Evolutionary conservation across 495 filamentous ascomycete species (phyloP).

Genomic region (Lasiosphaeria miniovina): DNA sequence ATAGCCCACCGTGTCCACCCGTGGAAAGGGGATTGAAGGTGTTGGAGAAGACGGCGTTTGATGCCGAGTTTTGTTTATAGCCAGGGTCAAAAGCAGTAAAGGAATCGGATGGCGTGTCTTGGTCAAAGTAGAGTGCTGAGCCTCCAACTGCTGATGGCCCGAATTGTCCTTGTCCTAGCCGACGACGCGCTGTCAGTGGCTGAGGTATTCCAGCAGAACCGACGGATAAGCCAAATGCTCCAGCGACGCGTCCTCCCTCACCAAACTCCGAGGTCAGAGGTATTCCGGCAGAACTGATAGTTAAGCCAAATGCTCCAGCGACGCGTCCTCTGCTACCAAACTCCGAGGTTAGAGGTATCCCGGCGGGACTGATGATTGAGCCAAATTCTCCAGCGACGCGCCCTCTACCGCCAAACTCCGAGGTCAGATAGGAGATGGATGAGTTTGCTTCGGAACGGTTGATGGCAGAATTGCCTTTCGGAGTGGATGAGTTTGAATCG

Average conservation of each 20-base stretch:
- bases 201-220: constrained; percentile 38
- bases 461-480: no score
- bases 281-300: no score
- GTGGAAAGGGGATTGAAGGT: constrained; percentile 1
- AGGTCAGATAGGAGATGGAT: constrained; percentile 4
- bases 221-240: constrained; percentile 16
- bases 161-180: constrained; percentile 42
- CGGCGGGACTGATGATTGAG: no score
- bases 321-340: no score
- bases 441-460: constrained; percentile 16
- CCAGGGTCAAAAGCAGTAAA: not conserved
- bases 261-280: no score
- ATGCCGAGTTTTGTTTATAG: not conserved
- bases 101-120: not conserved
- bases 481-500: no score
- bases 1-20: not conserved
- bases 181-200: constrained; percentile 47
- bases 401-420: no score
- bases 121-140: not conserved
- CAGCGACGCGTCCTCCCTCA: constrained; percentile 10
- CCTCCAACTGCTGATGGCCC: constrained; percentile 29
- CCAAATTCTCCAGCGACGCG: no score
- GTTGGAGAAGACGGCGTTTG: constrained; percentile 10
- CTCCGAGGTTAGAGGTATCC: no score
- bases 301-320: no score